A percentile compares a stretch with the other conserved stretches of the same genome.
phyloP scores from a whole-genome alignment of 2,329 filamentous ascomycete species.

The Aureobasidium sp. region DNA sequence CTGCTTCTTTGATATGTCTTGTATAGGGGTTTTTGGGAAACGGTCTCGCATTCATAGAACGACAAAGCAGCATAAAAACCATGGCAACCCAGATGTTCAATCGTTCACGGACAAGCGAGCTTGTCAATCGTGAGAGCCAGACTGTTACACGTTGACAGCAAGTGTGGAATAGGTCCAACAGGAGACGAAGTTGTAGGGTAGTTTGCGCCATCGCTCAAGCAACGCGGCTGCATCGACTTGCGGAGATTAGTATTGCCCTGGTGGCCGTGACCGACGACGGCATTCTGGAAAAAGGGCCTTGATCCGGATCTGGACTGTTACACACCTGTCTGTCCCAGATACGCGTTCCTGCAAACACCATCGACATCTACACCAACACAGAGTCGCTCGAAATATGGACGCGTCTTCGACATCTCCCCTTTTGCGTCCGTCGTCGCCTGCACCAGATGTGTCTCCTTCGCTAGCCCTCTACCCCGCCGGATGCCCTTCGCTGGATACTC shows the following conservation, averaged over 20 bases:
- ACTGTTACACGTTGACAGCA: slow-evolving; percentile 6
- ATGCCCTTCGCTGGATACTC: slow-evolving; percentile 50
- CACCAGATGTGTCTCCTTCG: slow-evolving; percentile 54
- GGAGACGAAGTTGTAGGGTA: slow-evolving; percentile 5
- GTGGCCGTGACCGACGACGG: neutral
- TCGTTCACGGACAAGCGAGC: neutral
- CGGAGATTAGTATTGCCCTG: slow-evolving; percentile 9
- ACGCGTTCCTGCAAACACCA: neutral
- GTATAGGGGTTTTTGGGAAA: neutral
- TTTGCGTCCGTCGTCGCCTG: slow-evolving; percentile 51
- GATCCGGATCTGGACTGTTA: neutral
- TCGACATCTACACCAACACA: neutral
- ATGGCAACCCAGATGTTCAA: neutral
- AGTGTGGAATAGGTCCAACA: neutral
- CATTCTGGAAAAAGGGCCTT: neutral
- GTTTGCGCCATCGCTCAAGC: slow-evolving; percentile 2
- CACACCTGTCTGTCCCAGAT: neutral
- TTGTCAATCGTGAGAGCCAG: neutral
- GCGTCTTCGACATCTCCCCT: slow-evolving; percentile 16
- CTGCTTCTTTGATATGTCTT: neutral
- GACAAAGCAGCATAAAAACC: neutral
- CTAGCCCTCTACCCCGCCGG: slow-evolving; percentile 48
- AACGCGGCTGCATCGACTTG: slow-evolving; percentile 9
- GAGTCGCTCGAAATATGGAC: neutral
- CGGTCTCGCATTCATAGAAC: neutral